Base-by-base conservation (phyloP, 805 yeast genomes). In the Wickerhamiella azymoides region DNA sequence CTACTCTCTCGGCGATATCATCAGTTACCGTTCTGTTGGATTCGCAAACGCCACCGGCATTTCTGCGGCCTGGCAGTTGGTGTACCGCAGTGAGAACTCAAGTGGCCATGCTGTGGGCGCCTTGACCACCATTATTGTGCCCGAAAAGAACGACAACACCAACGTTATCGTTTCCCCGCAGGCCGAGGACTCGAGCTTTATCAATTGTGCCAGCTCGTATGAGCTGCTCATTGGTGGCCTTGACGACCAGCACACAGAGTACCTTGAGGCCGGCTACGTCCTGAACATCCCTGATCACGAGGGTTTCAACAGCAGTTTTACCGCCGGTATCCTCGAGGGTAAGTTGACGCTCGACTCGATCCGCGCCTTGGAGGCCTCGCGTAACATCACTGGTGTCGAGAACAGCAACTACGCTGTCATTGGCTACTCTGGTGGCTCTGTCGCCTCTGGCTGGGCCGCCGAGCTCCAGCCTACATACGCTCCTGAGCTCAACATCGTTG, bases 391-490 rank as follows among this genome's bases (percentile, higher is more conserved):
- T 18, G 40, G 40, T 14, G 16, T 37, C 17, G 11, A 45, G 5
- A 25, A 41, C 14, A 37, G 35, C 24, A 38, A 39, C 17, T 35
- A 45, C 14, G 52, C 47, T 9, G 27, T 54, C 39, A 49, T 53
- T 52, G 60, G 60, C 6, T 55, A 53, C 49, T 57, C 60, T 18
- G 59, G 59, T 9, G 60, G 60, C 25, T 50, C 59, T 2, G 30
- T 54, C 27, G 61, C 61, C 13, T 32, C 57, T 8, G 61, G 57
- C 7, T 57, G 59, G 60, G 59, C 60, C 32, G 56, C 56, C 2
- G 51, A 54, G 40, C 50, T 56, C 36, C 55, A 49, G 16, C 47
- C 46, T 3, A 10, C 49, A 9, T 57, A 58, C 41, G 62, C 62
- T 1, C 57, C 60, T 7, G 60, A 59, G 9, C 47, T 59, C 39